Evolutionary conservation across 352 stramenopile genomes (phyloP).

Genomic region (Phytophthora cajani): DNA sequence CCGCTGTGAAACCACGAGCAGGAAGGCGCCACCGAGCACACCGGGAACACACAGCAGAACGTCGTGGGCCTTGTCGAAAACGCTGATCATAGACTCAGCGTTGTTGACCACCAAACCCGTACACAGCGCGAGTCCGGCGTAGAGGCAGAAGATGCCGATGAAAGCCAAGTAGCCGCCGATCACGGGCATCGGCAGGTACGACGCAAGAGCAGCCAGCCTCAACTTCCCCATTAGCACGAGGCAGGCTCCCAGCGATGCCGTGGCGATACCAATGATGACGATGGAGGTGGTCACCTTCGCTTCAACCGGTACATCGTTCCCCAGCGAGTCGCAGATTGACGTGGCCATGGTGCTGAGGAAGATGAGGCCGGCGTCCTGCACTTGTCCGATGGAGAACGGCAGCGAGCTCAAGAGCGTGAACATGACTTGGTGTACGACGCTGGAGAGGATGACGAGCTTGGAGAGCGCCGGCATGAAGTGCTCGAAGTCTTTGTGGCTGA

Average conservation of each 20-base stretch:
- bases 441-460: conserved; percentile 97
- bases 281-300: conserved; percentile 94
- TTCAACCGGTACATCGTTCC: conserved; percentile 60
- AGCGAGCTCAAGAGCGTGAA: conserved; percentile 91
- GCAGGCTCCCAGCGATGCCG: conserved; percentile 88
- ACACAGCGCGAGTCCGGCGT: conserved; percentile 91
- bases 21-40: conserved; percentile 79
- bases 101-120: conserved; percentile 90
- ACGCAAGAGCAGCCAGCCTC: conserved; percentile 93
- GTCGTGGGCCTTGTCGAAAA: conserved; percentile 59
- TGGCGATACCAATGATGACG: conserved; percentile 92
- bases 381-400: conserved; percentile 96
- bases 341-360: conserved; percentile 96
- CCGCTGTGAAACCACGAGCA: conserved; percentile 82
- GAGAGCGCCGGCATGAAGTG: conserved; percentile 89
- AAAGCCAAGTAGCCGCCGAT: conserved; percentile 98
- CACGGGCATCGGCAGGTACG: conserved; percentile 96
- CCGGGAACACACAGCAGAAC: conserved; percentile 88
- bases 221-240: conserved; percentile 94
- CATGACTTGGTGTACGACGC: conserved; percentile 93
- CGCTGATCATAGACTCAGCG: conserved; percentile 72
- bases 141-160: conserved; percentile 96
- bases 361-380: conserved; percentile 98
- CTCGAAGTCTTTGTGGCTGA: conserved; percentile 88
- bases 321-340: conserved; percentile 84